These are phyloP conservation scores for Wickerhamiella brachini DNA, from an alignment of 805 yeast species.

Conservation along the genomic window DNA sequence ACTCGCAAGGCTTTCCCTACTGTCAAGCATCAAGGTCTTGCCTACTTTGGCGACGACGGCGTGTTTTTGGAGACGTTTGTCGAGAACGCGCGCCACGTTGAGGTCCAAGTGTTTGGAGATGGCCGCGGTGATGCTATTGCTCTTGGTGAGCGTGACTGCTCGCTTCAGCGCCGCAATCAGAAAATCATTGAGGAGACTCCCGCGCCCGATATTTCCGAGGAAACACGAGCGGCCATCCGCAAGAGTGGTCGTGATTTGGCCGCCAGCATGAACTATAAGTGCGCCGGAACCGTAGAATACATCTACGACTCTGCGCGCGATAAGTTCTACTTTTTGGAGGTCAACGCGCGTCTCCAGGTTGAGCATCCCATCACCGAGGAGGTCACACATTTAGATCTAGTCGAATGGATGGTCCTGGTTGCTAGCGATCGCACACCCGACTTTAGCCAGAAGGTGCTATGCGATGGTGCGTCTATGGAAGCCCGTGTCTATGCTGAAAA, in stretches of 20 bases:
- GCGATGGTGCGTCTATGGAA: slow-evolving; percentile 88
- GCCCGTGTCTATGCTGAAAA: slow-evolving; percentile 95
- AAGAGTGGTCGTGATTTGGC: slow-evolving; percentile 76
- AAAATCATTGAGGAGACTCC: slow-evolving; percentile 96
- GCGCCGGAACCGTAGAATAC: slow-evolving; percentile 97
- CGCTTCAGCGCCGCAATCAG: slow-evolving; percentile 93
- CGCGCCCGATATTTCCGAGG: slow-evolving; percentile 81
- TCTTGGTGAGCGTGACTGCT: slow-evolving; percentile 94
- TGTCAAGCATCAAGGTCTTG: slow-evolving; percentile 85
- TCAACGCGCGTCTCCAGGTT: slow-evolving; percentile 91
- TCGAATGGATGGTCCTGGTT: slow-evolving; percentile 89
- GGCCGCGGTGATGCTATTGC: slow-evolving; percentile 90
- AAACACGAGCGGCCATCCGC: slow-evolving; percentile 62
- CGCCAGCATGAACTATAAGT: slow-evolving; percentile 71
- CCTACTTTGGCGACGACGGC: slow-evolving; percentile 91
- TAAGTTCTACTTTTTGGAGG: slow-evolving; percentile 89
- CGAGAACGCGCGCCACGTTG: slow-evolving; percentile 91
- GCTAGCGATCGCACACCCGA: slow-evolving; percentile 86
- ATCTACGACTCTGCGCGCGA: slow-evolving; percentile 78
- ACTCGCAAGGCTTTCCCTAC: slow-evolving; percentile 75
- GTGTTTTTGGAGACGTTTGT: slow-evolving; percentile 91
- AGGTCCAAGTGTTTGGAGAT: slow-evolving; percentile 92
- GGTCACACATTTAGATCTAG: slow-evolving; percentile 89
- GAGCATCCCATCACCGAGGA: slow-evolving; percentile 95
- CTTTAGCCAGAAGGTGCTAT: slow-evolving; percentile 42